Evolutionary conservation across 768 basidiomycete genomes (phyloP).

Genomic region (Termitomyces sp.): DNA sequence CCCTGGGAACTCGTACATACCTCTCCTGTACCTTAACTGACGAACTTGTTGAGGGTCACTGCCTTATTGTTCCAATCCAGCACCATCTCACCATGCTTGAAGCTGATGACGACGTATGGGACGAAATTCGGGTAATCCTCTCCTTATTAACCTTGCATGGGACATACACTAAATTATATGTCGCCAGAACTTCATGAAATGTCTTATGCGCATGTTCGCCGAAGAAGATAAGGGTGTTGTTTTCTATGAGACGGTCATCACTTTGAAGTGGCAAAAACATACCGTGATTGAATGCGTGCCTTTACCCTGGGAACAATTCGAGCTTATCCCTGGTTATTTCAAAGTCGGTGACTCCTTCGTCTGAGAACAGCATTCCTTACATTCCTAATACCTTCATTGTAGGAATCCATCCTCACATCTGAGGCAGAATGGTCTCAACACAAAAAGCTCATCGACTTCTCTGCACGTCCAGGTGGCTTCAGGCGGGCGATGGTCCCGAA

Average conservation of each 20-base stretch:
- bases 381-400: not conserved
- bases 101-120: conserved; percentile 97
- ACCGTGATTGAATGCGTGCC: conserved; percentile 94
- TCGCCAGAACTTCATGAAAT: conserved; percentile 77
- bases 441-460: conserved; percentile 95
- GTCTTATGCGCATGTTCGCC: conserved; percentile 91
- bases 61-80: conserved; percentile 93
- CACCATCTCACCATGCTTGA: conserved; percentile 91
- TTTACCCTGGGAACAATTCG: conserved; percentile 83
- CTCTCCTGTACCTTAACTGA: conserved; percentile 87
- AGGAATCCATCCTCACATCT: conserved; percentile 93
- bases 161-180: not conserved
- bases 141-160: not conserved
- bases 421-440: conserved; percentile 99
- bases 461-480: conserved; percentile 87
- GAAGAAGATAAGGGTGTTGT: conserved; percentile 91
- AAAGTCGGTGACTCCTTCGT: conserved; percentile 47
- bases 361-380: not conserved
- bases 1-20: conserved; percentile 88
- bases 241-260: conserved; percentile 93
- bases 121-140: conserved; percentile 84
- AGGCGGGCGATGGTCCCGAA: conserved; percentile 94
- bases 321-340: conserved; percentile 90
- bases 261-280: conserved; percentile 84
- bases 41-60: conserved; percentile 90